phyloP scores from a whole-genome alignment of 2,329 filamentous ascomycete species.

The Hymenoscyphus repandus region DNA sequence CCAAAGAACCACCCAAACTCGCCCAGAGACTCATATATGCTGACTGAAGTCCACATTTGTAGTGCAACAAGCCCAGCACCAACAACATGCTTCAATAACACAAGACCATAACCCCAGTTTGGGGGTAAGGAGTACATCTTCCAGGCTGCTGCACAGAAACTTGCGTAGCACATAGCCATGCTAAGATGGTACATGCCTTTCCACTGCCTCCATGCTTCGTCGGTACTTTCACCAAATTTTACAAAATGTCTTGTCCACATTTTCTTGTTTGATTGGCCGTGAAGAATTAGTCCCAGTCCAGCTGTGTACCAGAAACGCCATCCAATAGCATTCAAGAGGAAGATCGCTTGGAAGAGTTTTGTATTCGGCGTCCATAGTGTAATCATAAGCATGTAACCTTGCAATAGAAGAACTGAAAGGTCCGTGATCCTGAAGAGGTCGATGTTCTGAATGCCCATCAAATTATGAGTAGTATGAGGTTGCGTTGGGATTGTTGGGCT shows the following conservation, averaged over 20 bases:
- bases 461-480: conserved; percentile 71
- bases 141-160: conserved; percentile 87
- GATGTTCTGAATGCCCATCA: conserved; percentile 77
- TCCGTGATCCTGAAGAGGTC: conserved; percentile 88
- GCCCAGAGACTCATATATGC: conserved; percentile 90
- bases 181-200: conserved; percentile 93
- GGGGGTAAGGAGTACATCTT: conserved; percentile 89
- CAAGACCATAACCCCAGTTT: conserved; percentile 83
- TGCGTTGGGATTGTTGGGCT: conserved; percentile 32
- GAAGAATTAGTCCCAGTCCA: conserved; percentile 79
- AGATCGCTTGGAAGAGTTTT: conserved; percentile 67
- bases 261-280: conserved; percentile 82
- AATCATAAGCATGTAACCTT: conserved; percentile 68
- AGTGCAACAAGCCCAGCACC: conserved; percentile 75
- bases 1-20: conserved; percentile 99
- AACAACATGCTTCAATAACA: conserved; percentile 79
- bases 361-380: conserved; percentile 75
- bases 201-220: conserved; percentile 97
- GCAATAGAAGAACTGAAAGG: conserved; percentile 70
- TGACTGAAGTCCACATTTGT: conserved; percentile 87
- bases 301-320: conserved; percentile 93
- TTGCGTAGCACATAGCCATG: conserved; percentile 83
- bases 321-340: conserved; percentile 71
- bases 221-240: conserved; percentile 86
- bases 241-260: conserved; percentile 96